These are phyloP conservation scores for Penicillium daleae DNA, from an alignment of 495 filamentous ascomycete genomes.

Conservation along the genomic window DNA sequence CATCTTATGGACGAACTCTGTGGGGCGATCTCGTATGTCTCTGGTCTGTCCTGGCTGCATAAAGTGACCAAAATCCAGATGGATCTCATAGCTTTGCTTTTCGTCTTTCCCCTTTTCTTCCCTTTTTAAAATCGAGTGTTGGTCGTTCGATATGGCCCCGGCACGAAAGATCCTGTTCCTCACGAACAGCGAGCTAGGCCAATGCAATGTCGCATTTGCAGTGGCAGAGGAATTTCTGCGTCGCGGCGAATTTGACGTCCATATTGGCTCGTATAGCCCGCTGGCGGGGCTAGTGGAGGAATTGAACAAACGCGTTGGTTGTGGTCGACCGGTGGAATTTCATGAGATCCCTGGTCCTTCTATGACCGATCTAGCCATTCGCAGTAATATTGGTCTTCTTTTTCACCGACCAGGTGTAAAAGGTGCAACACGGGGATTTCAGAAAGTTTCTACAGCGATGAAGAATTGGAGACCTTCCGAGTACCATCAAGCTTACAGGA, in stretches of 20 bases:
- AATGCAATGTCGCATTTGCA: constrained; percentile 59
- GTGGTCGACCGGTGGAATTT: constrained; percentile 32
- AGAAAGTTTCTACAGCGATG: constrained; percentile 40
- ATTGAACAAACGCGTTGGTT: constrained; percentile 30
- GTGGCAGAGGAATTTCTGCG: constrained; percentile 54
- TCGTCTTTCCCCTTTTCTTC: background rate
- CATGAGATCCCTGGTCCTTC: constrained; percentile 48
- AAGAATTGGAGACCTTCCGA: constrained; percentile 52
- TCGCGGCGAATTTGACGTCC: constrained; percentile 48
- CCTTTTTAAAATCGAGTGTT: background rate
- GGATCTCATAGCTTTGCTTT: background rate
- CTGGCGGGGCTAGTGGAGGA: constrained; percentile 34
- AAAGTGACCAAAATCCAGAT: constrained; percentile 2
- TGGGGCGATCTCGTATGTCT: constrained; percentile 3
- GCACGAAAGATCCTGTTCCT: constrained; percentile 48
- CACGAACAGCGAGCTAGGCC: constrained; percentile 59
- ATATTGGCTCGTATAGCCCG: constrained; percentile 57
- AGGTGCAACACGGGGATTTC: constrained; percentile 42
- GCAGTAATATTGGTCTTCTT: constrained; percentile 35
- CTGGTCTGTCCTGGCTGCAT: background rate
- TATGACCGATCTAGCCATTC: constrained; percentile 47
- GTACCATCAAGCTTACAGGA: constrained; percentile 51
- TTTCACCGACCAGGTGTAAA: constrained; percentile 42
- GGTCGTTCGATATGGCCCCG: constrained; percentile 8
- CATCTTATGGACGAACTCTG: constrained; percentile 1